Base-by-base conservation (phyloP, 2,329 filamentous ascomycete species). In the Aspergillus costaricaensis region DNA sequence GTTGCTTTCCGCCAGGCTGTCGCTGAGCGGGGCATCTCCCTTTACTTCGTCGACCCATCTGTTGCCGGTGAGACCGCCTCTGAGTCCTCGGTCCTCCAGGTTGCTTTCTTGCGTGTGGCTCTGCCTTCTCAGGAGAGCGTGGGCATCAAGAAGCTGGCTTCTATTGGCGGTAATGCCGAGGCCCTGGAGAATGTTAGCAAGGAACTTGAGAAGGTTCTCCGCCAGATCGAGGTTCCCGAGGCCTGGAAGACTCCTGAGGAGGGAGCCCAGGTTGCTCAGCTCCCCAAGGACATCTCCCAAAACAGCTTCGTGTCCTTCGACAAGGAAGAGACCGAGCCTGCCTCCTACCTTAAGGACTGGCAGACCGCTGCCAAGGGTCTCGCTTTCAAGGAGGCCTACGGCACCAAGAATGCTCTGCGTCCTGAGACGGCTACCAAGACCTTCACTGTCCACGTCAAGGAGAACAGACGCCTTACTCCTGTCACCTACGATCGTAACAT, bases 401-500 rank as follows among this genome's bases (percentile, higher is more conserved):
- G 86, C 64, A 93, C 92, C 23, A 81, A 86, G 71, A 82, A 82
- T 65, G 81, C 81, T 56, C 86, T 99, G 43, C 91, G 95, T 57
- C 95, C 95, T 10, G 95, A 99, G 71, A 82, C 96, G 57, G 81
- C 89, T 9, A 87, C 91, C 72, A 92, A 94, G 85, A 98, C 94
- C 2, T 88, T 86, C 70, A 91, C 92, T 44, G 90, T 97, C 57
- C 89, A 88, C 57, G 93, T 99, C 77, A 92, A 96, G 82, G 95
- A 98, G 82, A 97, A 96, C 81, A 91, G 95, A 63, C 88, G 95
- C 65, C 85, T 99, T 58, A 99, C 95, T 0, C 95, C 95, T 3
- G 71, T 79, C 23, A 90, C 88, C 32, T 99, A 99, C 74, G 93
- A 98, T 77, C 92, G 95, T 69, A 97, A 99, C 84, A 98, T 99